phyloP scores from a whole-genome alignment of 2,329 filamentous ascomycete genomes.

The Aureobasidium leucospermi region DNA sequence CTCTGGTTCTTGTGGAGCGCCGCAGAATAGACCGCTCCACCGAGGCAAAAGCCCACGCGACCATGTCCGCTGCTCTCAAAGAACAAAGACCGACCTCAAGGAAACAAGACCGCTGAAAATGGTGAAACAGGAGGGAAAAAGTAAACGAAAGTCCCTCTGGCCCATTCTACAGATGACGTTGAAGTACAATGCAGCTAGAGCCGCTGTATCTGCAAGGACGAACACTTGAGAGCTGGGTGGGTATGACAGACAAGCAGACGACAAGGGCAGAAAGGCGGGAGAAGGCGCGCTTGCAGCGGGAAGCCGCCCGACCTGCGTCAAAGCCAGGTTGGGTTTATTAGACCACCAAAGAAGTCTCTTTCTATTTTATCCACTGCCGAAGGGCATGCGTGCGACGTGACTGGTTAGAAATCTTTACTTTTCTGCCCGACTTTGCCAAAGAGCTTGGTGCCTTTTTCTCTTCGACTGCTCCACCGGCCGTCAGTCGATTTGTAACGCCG shows the following conservation, averaged over 20 bases:
- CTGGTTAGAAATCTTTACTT: conserved; percentile 6
- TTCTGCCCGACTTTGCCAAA: conserved; percentile 1
- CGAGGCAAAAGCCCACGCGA: background rate
- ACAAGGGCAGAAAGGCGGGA: conserved; percentile 13
- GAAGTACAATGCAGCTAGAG: conserved; percentile 6
- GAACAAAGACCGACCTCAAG: background rate
- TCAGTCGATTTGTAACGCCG: conserved; percentile 3
- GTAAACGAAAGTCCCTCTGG: background rate
- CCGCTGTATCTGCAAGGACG: conserved; percentile 11
- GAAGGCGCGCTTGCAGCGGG: conserved; percentile 10
- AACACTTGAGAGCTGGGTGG: conserved; percentile 1
- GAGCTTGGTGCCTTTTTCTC: background rate
- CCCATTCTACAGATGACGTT: background rate
- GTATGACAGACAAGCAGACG: conserved; percentile 2
- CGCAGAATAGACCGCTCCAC: background rate
- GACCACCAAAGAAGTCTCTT: background rate
- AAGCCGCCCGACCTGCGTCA: background rate
- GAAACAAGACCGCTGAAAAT: background rate
- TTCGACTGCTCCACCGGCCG: conserved; percentile 1
- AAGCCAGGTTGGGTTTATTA: background rate
- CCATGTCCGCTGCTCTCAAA: background rate
- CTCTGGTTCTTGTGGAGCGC: background rate
- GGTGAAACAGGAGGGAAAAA: background rate
- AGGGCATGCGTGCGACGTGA: conserved; percentile 8
- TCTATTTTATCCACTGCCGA: background rate